Evolutionary conservation across 768 basidiomycete genomes (phyloP).

Genomic region (Boletus huronensis): DNA sequence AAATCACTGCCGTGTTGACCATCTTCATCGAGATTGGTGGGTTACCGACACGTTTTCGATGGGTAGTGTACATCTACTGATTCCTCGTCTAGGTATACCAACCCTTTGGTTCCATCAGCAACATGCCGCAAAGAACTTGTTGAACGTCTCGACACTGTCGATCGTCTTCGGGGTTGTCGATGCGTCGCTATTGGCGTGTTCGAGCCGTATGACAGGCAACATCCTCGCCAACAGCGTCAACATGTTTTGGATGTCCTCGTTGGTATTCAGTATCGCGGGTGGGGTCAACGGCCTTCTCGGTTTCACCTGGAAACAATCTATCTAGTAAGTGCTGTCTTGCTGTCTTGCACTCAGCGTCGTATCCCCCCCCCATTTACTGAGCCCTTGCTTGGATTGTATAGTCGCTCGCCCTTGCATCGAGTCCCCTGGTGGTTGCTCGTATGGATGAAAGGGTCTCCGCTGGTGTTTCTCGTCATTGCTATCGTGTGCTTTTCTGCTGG

Average conservation of each 20-base stretch:
- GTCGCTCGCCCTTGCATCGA: constrained; percentile 49
- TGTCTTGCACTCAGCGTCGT: not conserved
- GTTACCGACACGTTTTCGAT: constrained; percentile 8
- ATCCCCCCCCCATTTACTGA: not conserved
- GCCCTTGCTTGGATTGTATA: not conserved
- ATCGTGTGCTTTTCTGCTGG: constrained; percentile 80
- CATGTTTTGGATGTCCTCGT: constrained; percentile 50
- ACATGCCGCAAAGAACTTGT: constrained; percentile 43
- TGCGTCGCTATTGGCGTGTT: constrained; percentile 45
- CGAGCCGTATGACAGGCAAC: constrained; percentile 30
- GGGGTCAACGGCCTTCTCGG: constrained; percentile 51
- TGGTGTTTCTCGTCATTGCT: constrained; percentile 78
- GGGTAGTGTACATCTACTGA: not conserved
- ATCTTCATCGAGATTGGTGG: constrained; percentile 52
- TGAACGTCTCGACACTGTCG: constrained; percentile 52
- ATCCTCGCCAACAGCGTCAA: constrained; percentile 41
- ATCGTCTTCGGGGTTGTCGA: constrained; percentile 53
- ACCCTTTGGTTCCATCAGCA: constrained; percentile 52
- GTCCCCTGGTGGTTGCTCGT: constrained; percentile 59
- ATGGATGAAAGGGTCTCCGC: constrained; percentile 81
- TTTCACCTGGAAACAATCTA: constrained; percentile 53
- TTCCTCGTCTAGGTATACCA: constrained; percentile 39
- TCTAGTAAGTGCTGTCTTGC: constrained; percentile 39
- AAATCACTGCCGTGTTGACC: constrained; percentile 42
- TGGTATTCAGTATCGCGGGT: constrained; percentile 50